These are phyloP conservation scores for Wallacemonas sp. DNA, from an alignment of 208 protist genomes.

Conservation along the genomic window DNA sequence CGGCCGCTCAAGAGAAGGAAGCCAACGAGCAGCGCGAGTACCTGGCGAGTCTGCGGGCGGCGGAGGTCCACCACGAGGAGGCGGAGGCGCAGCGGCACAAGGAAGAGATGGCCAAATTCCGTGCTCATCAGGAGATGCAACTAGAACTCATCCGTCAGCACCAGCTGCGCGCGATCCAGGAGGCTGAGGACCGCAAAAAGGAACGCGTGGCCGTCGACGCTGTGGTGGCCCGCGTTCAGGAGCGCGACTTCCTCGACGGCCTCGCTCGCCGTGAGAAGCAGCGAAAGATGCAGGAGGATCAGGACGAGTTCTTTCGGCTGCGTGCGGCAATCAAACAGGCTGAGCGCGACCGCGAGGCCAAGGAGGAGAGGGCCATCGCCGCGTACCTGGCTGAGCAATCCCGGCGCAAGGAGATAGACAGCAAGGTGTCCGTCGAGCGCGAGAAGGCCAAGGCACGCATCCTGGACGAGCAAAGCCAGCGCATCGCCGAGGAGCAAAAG, in stretches of 20 bases:
- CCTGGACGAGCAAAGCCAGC: conserved; percentile 78
- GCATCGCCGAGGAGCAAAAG: conserved; percentile 78
- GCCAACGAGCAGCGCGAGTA: conserved; percentile 65
- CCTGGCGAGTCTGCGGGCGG: conserved; percentile 52
- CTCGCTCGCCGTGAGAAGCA: conserved; percentile 73
- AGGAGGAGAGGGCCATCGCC: conserved; percentile 79
- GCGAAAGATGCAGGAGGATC: conserved; percentile 73
- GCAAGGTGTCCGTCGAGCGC: conserved; percentile 70
- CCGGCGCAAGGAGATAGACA: conserved; percentile 66
- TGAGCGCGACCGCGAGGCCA: conserved; percentile 69
- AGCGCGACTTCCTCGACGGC: conserved; percentile 80
- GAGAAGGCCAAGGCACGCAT: conserved; percentile 76
- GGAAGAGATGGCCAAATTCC: conserved; percentile 69
- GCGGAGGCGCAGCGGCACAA: conserved; percentile 58
- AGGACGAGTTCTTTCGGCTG: conserved; percentile 78
- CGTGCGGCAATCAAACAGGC: conserved; percentile 74
- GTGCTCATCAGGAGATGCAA: conserved; percentile 72
- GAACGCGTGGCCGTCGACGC: conserved; percentile 90
- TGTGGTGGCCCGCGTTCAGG: conserved; percentile 82
- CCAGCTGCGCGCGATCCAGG: conserved; percentile 41
- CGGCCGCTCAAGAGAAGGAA: conserved; percentile 28
- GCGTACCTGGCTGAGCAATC: conserved; percentile 80
- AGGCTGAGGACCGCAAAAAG: conserved; percentile 64
- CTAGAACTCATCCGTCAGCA: conserved; percentile 80
- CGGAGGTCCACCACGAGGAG: conserved; percentile 42